Percentiles rank a stretch among this genome's conserved stretches.
These are phyloP conservation scores for Aspergillus clavatus DNA, from an alignment of 2,329 filamentous ascomycete genomes.

Conservation along the genomic window DNA sequence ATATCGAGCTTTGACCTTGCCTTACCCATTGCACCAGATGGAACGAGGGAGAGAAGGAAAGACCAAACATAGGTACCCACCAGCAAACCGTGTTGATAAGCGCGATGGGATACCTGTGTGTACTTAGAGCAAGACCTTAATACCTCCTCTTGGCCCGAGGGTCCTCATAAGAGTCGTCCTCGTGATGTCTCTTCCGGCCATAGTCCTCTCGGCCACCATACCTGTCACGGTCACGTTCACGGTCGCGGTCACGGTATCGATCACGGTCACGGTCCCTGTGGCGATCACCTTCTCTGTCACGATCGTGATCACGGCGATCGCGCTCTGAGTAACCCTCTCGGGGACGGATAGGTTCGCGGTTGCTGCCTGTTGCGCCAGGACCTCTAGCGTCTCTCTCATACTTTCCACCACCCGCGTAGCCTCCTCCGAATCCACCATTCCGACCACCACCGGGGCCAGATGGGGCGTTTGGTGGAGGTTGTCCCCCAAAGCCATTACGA, in stretches of 20 bases:
- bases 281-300: constrained; percentile 53
- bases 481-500: constrained; percentile 47
- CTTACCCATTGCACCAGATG: constrained; percentile 35
- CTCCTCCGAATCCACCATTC: constrained; percentile 47
- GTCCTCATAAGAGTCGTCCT: constrained; percentile 77
- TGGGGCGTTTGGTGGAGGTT: constrained; percentile 47
- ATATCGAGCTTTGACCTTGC: constrained; percentile 12
- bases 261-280: constrained; percentile 53
- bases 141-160: constrained; percentile 58
- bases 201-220: constrained; percentile 50
- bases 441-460: constrained; percentile 54
- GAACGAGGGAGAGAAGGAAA: constrained; percentile 23
- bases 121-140: constrained; percentile 29
- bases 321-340: constrained; percentile 55
- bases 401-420: constrained; percentile 43
- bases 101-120: constrained; percentile 13
- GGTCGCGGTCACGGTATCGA: constrained; percentile 42
- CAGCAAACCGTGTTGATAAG: constrained; percentile 34
- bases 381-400: constrained; percentile 53
- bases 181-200: constrained; percentile 64
- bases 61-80: constrained; percentile 41
- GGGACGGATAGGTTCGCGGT: constrained; percentile 75
- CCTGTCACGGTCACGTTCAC: constrained; percentile 48
- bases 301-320: constrained; percentile 40
- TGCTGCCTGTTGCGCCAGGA: constrained; percentile 59